phyloP scores from a whole-genome alignment of 164 flowering plant genomes.

The Litsea cubeba region DNA sequence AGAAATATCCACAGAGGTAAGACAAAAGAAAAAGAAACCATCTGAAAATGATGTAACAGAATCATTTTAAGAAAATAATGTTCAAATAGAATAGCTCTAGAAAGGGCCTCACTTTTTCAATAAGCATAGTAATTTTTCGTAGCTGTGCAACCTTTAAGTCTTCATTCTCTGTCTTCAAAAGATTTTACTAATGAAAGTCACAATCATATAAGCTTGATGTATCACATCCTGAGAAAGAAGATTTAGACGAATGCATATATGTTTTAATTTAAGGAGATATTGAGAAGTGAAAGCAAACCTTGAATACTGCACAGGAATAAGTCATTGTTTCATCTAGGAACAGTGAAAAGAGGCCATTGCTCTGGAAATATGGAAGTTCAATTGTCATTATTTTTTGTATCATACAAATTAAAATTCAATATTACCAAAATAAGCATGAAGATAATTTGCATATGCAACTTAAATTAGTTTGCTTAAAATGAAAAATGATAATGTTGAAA shows the following conservation, averaged over 20 bases:
- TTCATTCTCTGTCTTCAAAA: constrained; percentile 52
- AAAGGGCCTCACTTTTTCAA: constrained; percentile 59
- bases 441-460: not conserved
- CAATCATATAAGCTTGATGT: not conserved
- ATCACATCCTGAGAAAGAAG: not conserved
- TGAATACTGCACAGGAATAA: constrained; percentile 80
- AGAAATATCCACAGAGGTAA: not conserved
- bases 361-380: constrained; percentile 33
- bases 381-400: not conserved
- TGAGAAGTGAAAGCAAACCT: constrained; percentile 37
- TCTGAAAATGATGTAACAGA: not conserved
- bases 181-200: constrained; percentile 1
- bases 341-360: constrained; percentile 79
- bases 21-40: not conserved
- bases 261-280: not conserved
- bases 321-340: constrained; percentile 97
- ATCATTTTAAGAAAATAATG: not conserved
- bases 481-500: not conserved
- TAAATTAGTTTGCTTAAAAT: not conserved
- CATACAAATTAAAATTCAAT: not conserved
- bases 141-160: constrained; percentile 73
- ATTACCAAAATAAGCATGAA: not conserved
- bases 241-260: not conserved
- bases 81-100: not conserved
- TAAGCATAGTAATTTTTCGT: constrained; percentile 70